phyloP scores from a whole-genome alignment of 257 asterid species.

The Solanum gracilifrons region DNA sequence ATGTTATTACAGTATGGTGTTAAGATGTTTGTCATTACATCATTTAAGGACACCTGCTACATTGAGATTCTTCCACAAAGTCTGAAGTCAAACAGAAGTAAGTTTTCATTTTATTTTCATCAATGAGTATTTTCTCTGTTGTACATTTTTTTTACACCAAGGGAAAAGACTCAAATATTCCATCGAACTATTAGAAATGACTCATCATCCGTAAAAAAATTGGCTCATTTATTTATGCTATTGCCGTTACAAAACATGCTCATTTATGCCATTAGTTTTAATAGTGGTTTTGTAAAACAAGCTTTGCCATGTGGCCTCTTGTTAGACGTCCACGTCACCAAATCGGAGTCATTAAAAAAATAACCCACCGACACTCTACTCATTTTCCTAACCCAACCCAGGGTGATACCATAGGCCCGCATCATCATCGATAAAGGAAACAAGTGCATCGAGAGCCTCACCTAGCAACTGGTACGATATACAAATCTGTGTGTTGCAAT shows the following conservation, averaged over 20 bases:
- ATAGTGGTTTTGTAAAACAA: background rate
- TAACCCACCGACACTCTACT: background rate
- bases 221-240: background rate
- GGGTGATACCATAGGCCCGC: background rate
- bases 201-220: background rate
- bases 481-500: conserved; percentile 10
- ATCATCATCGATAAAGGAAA: conserved; percentile 57
- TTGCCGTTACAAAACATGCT: background rate
- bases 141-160: background rate
- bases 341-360: background rate
- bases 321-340: background rate
- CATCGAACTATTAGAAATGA: background rate
- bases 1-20: conserved; percentile 53
- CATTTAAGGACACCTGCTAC: conserved; percentile 90
- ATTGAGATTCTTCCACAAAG: conserved; percentile 78
- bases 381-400: background rate
- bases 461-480: conserved; percentile 68
- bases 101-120: conserved; percentile 8
- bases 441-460: conserved; percentile 48
- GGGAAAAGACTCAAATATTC: background rate
- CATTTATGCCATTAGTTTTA: background rate
- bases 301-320: background rate
- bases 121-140: background rate
- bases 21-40: conserved; percentile 72
- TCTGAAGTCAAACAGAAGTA: conserved; percentile 68